These are phyloP conservation scores for Periconia digitata DNA, from an alignment of 2,329 filamentous ascomycete species.

Conservation along the genomic window DNA sequence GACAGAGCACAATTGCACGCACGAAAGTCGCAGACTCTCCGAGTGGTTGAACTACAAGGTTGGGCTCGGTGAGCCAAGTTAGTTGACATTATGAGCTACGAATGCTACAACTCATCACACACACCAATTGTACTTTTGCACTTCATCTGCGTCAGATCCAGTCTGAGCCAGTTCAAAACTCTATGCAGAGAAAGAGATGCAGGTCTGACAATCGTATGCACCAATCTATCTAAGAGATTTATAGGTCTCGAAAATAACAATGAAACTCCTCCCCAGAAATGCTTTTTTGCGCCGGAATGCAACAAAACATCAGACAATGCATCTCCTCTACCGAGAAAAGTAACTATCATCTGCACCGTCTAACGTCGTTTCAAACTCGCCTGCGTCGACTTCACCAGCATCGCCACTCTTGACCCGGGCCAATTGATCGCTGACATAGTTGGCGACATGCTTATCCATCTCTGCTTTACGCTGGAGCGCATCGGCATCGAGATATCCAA, in stretches of 20 bases:
- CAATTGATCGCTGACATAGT: constrained; percentile 81
- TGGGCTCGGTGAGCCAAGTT: no score
- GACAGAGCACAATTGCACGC: no score
- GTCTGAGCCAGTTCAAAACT: no score
- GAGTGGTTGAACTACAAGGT: no score
- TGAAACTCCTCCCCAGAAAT: constrained; percentile 1
- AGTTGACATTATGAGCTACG: no score
- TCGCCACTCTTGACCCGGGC: constrained; percentile 67
- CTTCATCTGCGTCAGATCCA: no score
- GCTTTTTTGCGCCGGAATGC: not conserved
- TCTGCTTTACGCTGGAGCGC: constrained; percentile 43
- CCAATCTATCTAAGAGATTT: constrained; percentile 2
- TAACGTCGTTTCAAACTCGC: constrained; percentile 64
- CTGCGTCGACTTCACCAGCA: constrained; percentile 54
- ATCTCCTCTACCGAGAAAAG: constrained; percentile 33
- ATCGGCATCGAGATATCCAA: constrained; percentile 57
- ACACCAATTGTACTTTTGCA: no score
- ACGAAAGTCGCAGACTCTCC: no score
- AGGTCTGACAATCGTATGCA: no score
- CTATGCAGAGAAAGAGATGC: no score
- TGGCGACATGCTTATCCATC: constrained; percentile 66
- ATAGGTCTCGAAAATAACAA: constrained; percentile 23
- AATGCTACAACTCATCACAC: no score
- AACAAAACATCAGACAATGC: constrained; percentile 1
- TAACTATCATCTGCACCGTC: constrained; percentile 44